Evolutionary conservation across 2,329 filamentous ascomycete species (phyloP).

Genomic region (Stemphylium lycopersici): DNA sequence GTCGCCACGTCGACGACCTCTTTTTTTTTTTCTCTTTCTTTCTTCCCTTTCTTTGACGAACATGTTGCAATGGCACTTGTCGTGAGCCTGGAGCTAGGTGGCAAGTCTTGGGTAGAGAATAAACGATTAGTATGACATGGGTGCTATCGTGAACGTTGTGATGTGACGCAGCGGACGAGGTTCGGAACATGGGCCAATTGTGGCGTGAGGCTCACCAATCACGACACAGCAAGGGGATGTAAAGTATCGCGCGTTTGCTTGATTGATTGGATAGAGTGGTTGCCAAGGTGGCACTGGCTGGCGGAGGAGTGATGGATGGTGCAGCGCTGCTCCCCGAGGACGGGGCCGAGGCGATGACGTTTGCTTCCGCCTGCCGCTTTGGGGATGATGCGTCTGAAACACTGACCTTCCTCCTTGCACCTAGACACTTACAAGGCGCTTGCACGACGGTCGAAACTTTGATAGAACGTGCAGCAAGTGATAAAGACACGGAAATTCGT

Average conservation of each 20-base stretch:
- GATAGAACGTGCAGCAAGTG: not conserved
- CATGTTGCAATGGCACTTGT: constrained; percentile 10
- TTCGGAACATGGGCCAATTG: no score
- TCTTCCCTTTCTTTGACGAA: not conserved
- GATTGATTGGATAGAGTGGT: not conserved
- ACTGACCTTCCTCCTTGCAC: constrained; percentile 10
- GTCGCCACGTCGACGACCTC: constrained; percentile 6
- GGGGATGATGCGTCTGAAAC: constrained; percentile 9
- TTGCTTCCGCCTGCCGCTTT: constrained; percentile 11
- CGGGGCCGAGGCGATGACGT: constrained; percentile 10
- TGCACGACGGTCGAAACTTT: not conserved
- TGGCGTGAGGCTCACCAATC: no score
- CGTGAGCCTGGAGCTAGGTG: constrained; percentile 21
- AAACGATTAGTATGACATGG: not conserved
- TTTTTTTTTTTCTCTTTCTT: not conserved
- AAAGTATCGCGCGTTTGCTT: no score
- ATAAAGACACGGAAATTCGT: no score
- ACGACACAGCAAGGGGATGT: no score
- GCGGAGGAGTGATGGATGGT: not conserved
- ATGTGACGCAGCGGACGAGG: not conserved
- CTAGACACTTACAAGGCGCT: constrained; percentile 4
- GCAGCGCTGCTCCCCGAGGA: not conserved
- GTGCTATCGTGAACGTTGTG: not conserved
- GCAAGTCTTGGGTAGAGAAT: constrained; percentile 7
- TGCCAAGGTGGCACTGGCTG: constrained; percentile 1